phyloP scores from a whole-genome alignment of 1,139 yeast genomes.

The Kurtzmaniella quercitrusa region DNA sequence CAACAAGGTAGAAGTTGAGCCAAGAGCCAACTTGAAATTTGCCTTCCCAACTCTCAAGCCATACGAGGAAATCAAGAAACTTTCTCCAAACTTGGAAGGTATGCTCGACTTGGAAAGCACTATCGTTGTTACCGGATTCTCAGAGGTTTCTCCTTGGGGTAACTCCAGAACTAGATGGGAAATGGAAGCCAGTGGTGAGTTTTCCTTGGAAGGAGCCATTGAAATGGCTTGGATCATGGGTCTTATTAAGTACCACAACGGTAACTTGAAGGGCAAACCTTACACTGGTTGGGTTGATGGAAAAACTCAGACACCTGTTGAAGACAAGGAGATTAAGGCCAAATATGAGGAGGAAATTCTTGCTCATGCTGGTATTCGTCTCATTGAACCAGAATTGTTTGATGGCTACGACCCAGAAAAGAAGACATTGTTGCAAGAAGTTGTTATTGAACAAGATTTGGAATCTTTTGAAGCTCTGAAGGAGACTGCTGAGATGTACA shows the following conservation, averaged over 20 bases:
- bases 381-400: conserved; percentile 93
- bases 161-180: conserved; percentile 99
- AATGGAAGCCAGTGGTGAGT: conserved; percentile 93
- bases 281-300: conserved; percentile 98
- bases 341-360: conserved; percentile 86
- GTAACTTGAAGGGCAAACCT: conserved; percentile 81
- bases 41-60: conserved; percentile 87
- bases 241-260: conserved; percentile 87
- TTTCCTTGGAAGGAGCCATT: conserved; percentile 96
- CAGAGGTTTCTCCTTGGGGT: conserved; percentile 99
- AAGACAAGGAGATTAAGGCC: conserved; percentile 86
- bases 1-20: conserved; percentile 70
- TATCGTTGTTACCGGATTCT: conserved; percentile 92
- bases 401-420: conserved; percentile 90
- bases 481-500: conserved; percentile 93
- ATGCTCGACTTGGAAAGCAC: conserved; percentile 88
- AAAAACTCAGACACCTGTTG: conserved; percentile 88
- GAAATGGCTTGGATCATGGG: conserved; percentile 99
- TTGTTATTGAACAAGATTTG: conserved; percentile 91
- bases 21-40: conserved; percentile 92
- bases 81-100: conserved; percentile 80
- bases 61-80: conserved; percentile 65
- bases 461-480: conserved; percentile 94
- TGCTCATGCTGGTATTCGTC: conserved; percentile 93
- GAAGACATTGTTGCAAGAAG: conserved; percentile 91